Conservation (phyloP, 2,329 filamentous ascomycete species). For the Colletotrichum australisinense region DNA sequence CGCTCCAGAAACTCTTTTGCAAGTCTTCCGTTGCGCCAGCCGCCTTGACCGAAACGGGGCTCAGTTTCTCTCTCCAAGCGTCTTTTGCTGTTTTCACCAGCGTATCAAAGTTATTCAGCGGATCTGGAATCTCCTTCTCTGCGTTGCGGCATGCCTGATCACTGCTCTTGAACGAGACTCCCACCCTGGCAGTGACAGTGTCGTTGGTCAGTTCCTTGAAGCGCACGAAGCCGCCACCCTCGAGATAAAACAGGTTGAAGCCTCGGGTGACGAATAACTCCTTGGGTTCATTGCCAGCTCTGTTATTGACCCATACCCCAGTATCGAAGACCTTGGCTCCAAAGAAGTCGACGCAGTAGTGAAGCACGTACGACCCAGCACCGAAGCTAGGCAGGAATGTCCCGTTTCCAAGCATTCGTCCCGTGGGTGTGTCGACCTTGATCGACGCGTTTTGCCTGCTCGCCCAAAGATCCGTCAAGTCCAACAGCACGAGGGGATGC, state of each 20-base stretch:
- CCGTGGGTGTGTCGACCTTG: constrained; percentile 59
- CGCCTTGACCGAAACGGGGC: constrained; percentile 61
- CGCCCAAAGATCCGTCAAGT: constrained; percentile 68
- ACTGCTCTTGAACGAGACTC: constrained; percentile 72
- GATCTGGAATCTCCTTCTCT: constrained; percentile 65
- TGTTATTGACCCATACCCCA: constrained; percentile 53
- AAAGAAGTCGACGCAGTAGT: constrained; percentile 71
- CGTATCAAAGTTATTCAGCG: constrained; percentile 58
- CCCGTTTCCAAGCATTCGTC: constrained; percentile 67
- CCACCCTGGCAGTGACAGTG: constrained; percentile 68
- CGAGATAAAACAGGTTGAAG: constrained; percentile 55
- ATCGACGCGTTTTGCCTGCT: constrained; percentile 55
- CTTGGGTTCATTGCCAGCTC: constrained; percentile 51
- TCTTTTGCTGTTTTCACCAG: constrained; percentile 61
- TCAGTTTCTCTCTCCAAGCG: constrained; percentile 68
- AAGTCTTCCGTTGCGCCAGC: constrained; percentile 61
- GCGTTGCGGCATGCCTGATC: constrained; percentile 72
- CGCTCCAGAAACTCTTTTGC: constrained; percentile 71
- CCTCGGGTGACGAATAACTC: constrained; percentile 51
- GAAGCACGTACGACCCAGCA: constrained; percentile 65
- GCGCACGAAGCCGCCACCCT: constrained; percentile 65
- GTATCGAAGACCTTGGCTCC: constrained; percentile 51
- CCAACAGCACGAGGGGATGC: constrained; percentile 66
- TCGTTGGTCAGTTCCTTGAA: constrained; percentile 59
- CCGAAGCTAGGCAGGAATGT: constrained; percentile 72